Base-by-base conservation (phyloP, 495 filamentous ascomycete genomes). In the Trichocladium uniseriatum region DNA sequence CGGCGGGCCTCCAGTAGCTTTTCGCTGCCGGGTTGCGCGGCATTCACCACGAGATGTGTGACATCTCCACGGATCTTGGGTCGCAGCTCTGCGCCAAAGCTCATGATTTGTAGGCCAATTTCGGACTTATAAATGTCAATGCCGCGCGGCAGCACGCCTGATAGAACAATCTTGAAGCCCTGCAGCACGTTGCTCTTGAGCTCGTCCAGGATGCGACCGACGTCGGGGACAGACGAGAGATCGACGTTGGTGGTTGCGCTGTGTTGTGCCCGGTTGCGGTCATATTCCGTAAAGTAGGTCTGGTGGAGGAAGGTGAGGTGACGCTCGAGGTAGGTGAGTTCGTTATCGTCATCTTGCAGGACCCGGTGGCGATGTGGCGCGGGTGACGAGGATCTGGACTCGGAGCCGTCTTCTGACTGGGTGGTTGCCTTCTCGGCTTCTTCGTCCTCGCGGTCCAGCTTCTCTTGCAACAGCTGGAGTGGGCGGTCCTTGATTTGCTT, bases 401-500 rank as follows among this genome's bases (percentile, higher is more conserved):
- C 56, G 38, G 57, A 43, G 37, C 54, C 54, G 29, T 67, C 61
- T n/a, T 68, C 62, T 18, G 63, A 61, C 16, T 69, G 59, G 9
- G 50, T 46, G 9, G 76, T 71, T 4, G 68, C 71, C 38, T 67
- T 69, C 45, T 81, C 80, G 18, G 72, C 74, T 29, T 74, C 70
- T 45, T 87, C 81, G 44, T 92, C 88, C 51, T 90, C 84, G 34
- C 82, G 80, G 55, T 98, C 92, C 29, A 95, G 73, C 57, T 86
- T 74, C 49, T 94, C 85, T 61, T 99, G 92, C 57, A 92, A 81
- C 52, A 89, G 81, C 14, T 94, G 73, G 21, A 99, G 69, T 6
- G 92, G 92, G 8, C 89, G 78, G 42, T 95, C 88, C 47, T 84
- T 83, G 6, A 95, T 78, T 66, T 99, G 92, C 40, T 89, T 87